Percentiles rank a stretch among this genome's conserved stretches.
phyloP scores from a whole-genome alignment of 2,329 filamentous ascomycete genomes.

The Fusarium fujikuroi region DNA sequence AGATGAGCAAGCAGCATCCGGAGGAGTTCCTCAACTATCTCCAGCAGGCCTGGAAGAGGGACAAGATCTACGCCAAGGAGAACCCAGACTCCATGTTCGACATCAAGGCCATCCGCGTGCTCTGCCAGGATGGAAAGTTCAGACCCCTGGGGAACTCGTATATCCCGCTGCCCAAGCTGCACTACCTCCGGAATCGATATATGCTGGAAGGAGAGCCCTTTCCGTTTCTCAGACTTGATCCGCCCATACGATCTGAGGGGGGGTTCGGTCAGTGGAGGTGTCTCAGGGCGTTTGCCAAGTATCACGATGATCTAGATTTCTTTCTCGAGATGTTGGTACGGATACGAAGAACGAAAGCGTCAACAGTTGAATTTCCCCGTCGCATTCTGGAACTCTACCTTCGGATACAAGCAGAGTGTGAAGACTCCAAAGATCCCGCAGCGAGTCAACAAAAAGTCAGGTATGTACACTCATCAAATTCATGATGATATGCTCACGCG shows the following conservation, averaged over 20 bases:
- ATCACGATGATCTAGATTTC: constrained; percentile 35
- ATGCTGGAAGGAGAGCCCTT: constrained; percentile 39
- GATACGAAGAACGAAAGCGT: constrained; percentile 26
- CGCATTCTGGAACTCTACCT: constrained; percentile 41
- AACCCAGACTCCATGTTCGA: constrained; percentile 36
- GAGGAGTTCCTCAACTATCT: constrained; percentile 38
- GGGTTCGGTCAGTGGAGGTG: constrained; percentile 36
- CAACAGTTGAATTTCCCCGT: constrained; percentile 35
- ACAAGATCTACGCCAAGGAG: constrained; percentile 38
- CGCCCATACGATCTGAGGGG: constrained; percentile 29
- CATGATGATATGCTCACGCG: neutral
- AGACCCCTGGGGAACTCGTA: constrained; percentile 34
- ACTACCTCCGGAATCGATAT: constrained; percentile 40
- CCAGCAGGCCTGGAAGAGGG: constrained; percentile 37
- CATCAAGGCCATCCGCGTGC: constrained; percentile 32
- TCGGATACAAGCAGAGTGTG: constrained; percentile 38
- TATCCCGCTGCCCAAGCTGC: constrained; percentile 39
- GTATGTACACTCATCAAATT: constrained; percentile 21
- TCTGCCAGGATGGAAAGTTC: constrained; percentile 34
- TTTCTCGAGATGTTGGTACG: constrained; percentile 39
- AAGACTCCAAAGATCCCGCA: constrained; percentile 21
- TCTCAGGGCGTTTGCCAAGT: constrained; percentile 31
- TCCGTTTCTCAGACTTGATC: constrained; percentile 38
- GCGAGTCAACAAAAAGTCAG: constrained; percentile 30
- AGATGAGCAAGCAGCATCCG: constrained; percentile 36